Conservation (phyloP, 805 yeast species). For the Komagataella phaffii region DNA sequence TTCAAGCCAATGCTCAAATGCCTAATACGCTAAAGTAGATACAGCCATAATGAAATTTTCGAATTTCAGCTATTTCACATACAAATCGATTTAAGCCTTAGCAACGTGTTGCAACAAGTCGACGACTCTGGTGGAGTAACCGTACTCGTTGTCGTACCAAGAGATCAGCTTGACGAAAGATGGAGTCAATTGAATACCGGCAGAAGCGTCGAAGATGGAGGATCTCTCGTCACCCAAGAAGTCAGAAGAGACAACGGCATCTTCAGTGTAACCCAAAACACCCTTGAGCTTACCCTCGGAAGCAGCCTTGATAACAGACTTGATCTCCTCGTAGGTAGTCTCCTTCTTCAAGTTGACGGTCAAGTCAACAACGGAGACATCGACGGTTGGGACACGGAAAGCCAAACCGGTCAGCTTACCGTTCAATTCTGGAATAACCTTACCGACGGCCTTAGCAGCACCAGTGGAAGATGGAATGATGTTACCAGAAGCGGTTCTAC, state of each 20-base stretch:
- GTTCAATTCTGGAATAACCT: constrained; percentile 81
- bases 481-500: constrained; percentile 93
- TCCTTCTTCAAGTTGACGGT: constrained; percentile 70
- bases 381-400: constrained; percentile 87
- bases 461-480: constrained; percentile 93
- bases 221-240: constrained; percentile 77
- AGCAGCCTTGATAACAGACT: constrained; percentile 61
- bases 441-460: constrained; percentile 97
- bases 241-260: constrained; percentile 84
- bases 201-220: constrained; percentile 82
- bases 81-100: constrained; percentile 21
- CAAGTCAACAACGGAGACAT: constrained; percentile 87
- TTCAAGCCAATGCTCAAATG: too few species aligned
- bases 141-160: constrained; percentile 95
- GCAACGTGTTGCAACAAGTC: constrained; percentile 80
- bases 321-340: constrained; percentile 75
- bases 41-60: neutral
- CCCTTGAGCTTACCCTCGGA: constrained; percentile 73
- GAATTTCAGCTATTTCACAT: neutral
- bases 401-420: constrained; percentile 94
- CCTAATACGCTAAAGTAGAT: neutral
- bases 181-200: constrained; percentile 80
- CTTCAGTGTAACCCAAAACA: constrained; percentile 81
- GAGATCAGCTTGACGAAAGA: constrained; percentile 83
- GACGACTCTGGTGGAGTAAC: constrained; percentile 93